These are phyloP conservation scores for Pelargonium nanum DNA, from an alignment of 345 rosid genomes.

Conservation along the genomic window DNA sequence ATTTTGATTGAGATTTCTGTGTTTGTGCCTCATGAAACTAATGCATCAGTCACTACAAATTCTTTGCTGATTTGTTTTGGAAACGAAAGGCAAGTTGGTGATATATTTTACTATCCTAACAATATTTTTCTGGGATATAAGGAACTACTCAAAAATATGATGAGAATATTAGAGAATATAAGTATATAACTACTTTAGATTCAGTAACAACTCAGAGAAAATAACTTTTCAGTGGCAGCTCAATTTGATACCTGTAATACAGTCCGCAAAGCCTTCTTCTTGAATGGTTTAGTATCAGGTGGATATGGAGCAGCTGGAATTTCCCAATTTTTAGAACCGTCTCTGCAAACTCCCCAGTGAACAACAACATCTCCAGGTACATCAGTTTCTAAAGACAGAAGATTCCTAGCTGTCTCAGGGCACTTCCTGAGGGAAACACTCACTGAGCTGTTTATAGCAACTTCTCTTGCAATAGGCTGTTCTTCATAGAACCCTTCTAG, in stretches of 20 bases:
- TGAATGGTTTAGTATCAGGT: conserved; percentile 55
- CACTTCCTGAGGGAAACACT: conserved; percentile 58
- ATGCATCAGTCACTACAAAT: too few relatives aligned
- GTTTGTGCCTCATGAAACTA: too few relatives aligned
- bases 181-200: too few relatives aligned
- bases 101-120: too few relatives aligned
- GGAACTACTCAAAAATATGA: not conserved
- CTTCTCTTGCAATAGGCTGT: conserved; percentile 45
- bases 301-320: conserved; percentile 75
- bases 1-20: too few relatives aligned
- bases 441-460: conserved; percentile 37
- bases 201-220: conserved; percentile 4
- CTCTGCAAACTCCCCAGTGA: conserved; percentile 98
- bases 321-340: conserved; percentile 63
- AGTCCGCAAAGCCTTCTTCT: conserved; percentile 81
- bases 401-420: conserved; percentile 47
- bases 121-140: too few relatives aligned
- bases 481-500: conserved; percentile 68
- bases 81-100: too few relatives aligned
- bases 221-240: conserved; percentile 3
- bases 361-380: conserved; percentile 69
- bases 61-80: too few relatives aligned
- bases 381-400: conserved; percentile 66
- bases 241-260: conserved; percentile 45
- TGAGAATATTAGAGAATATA: too few relatives aligned